Conservation (phyloP, 2,329 filamentous ascomycete genomes). For the Verticillium nubilum region DNA sequence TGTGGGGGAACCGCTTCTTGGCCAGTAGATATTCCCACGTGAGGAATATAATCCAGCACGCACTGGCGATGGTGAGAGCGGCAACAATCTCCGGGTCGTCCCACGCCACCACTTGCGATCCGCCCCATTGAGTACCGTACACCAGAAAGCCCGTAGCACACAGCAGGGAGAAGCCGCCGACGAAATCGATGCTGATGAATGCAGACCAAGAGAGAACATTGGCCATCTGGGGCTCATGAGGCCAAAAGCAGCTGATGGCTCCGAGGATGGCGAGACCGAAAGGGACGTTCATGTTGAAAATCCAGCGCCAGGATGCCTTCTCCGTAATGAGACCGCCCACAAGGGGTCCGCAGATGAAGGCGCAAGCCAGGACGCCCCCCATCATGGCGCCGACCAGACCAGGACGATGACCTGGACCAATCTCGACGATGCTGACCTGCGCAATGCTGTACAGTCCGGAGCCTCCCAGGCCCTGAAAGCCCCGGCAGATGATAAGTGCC, state of each 20-base stretch:
- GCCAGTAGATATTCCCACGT: conserved; percentile 45
- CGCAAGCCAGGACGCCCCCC: conserved; percentile 49
- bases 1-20: conserved; percentile 24
- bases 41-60: conserved; percentile 43
- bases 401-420: conserved; percentile 47
- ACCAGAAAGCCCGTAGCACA: conserved; percentile 48
- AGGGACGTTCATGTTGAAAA: conserved; percentile 59
- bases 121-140: conserved; percentile 52
- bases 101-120: conserved; percentile 47
- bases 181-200: conserved; percentile 44
- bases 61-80: conserved; percentile 39
- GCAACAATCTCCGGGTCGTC: conserved; percentile 42
- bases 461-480: conserved; percentile 55
- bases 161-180: conserved; percentile 45
- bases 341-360: conserved; percentile 54
- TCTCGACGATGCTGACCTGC: conserved; percentile 51
- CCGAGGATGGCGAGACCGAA: conserved; percentile 41
- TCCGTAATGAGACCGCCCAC: conserved; percentile 51
- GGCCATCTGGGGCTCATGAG: conserved; percentile 25
- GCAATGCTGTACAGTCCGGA: conserved; percentile 57
- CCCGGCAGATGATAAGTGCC: conserved; percentile 50
- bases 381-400: conserved; percentile 50
- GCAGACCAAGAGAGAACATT: conserved; percentile 33
- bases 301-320: conserved; percentile 50
- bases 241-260: conserved; percentile 42